These are phyloP conservation scores for Warburgia ugandensis DNA, from an alignment of 164 flowering plant species.

Conservation along the genomic window DNA sequence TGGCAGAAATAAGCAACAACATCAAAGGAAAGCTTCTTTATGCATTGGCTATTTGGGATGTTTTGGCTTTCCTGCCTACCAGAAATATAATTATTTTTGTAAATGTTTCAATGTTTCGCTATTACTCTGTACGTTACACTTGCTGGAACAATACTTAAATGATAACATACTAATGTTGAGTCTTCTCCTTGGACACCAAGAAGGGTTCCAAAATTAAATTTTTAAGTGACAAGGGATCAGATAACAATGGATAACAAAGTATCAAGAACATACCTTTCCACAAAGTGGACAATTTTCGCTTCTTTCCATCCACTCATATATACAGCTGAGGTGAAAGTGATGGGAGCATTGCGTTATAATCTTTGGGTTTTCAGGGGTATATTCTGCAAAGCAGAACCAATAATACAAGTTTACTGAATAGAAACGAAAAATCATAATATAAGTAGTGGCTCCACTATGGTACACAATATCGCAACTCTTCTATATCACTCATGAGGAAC, in stretches of 20 bases:
- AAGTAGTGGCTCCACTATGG: too few species aligned
- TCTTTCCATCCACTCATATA: constrained; percentile 81
- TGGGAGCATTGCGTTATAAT: constrained; percentile 54
- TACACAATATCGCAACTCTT: too few species aligned
- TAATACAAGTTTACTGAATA: not conserved
- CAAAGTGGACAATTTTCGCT: constrained; percentile 76
- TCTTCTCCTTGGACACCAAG: not conserved
- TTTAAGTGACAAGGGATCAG: not conserved
- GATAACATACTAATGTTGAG: too few species aligned
- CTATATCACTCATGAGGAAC: too few species aligned
- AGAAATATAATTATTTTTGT: too few species aligned
- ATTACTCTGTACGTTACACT: too few species aligned
- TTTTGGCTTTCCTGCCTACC: too few species aligned
- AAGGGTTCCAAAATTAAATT: not conserved
- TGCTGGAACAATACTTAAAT: too few species aligned
- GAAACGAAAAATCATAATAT: constrained; percentile 2
- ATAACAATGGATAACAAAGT: not conserved
- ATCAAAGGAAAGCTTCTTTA: too few species aligned
- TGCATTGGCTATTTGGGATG: too few species aligned
- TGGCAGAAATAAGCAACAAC: too few species aligned
- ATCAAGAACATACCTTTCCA: constrained; percentile 49
- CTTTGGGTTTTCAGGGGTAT: constrained; percentile 62
- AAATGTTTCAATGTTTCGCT: too few species aligned
- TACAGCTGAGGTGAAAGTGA: constrained; percentile 74
- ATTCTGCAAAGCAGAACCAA: constrained; percentile 39